Evolutionary conservation across 371 early-diverging fungal species (phyloP).

Genomic region (Apophysomyces trapeziformis): DNA sequence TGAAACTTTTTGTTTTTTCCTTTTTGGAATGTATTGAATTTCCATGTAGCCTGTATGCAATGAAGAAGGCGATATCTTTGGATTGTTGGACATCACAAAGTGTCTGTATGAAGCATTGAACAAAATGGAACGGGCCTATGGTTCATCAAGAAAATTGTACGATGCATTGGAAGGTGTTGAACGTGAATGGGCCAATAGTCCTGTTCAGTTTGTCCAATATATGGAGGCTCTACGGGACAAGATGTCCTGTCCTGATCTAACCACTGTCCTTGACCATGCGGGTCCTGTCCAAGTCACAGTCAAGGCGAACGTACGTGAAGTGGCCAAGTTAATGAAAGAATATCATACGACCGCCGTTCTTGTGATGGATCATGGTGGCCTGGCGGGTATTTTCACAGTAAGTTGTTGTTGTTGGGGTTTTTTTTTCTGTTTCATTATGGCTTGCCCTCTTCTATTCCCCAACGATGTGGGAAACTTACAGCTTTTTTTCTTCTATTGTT

Average conservation of each 20-base stretch:
- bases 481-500: too few species aligned
- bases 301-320: conserved; percentile 82
- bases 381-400: conserved; percentile 91
- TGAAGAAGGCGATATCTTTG: conserved; percentile 87
- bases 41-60: conserved; percentile 68
- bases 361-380: conserved; percentile 77
- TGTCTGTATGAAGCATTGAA: conserved; percentile 92
- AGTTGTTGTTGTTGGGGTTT: conserved; percentile 30
- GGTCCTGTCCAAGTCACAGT: conserved; percentile 72
- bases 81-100: conserved; percentile 92
- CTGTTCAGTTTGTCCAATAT: conserved; percentile 30
- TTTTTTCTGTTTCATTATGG: conserved; percentile 16
- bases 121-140: conserved; percentile 88
- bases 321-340: conserved; percentile 86
- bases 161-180: conserved; percentile 91
- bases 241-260: conserved; percentile 84
- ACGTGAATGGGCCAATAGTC: conserved; percentile 66
- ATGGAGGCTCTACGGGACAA: conserved; percentile 60
- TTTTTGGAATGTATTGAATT: neutral
- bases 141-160: conserved; percentile 77
- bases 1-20: conserved; percentile 7
- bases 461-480: neutral
- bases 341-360: conserved; percentile 85
- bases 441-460: too few species aligned
- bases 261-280: conserved; percentile 68